Evolutionary conservation across 352 stramenopile genomes (phyloP).

Genomic region (Thraustochytrium striatum): DNA sequence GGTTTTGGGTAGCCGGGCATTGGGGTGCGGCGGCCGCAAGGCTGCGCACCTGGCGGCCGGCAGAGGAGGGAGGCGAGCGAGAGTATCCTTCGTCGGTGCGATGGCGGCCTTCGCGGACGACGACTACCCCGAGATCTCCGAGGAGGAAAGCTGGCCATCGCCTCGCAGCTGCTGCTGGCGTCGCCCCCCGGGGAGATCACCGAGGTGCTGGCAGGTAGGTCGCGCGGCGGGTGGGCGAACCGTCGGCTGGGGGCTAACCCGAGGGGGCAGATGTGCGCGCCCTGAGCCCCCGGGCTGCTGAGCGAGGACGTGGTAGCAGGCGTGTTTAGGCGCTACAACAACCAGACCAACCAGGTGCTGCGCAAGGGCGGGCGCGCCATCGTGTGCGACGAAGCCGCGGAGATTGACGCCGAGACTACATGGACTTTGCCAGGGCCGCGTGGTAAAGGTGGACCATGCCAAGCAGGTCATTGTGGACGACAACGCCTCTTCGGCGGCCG

Average conservation of each 20-base stretch:
- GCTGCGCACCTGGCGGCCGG: too few relatives aligned
- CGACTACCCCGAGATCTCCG: constrained; percentile 59
- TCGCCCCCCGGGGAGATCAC: constrained; percentile 79
- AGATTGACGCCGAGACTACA: constrained; percentile 72
- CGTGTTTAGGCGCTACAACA: constrained; percentile 73
- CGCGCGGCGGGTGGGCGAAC: not conserved
- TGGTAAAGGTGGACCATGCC: constrained; percentile 76
- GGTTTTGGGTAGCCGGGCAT: too few relatives aligned
- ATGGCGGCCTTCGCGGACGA: constrained; percentile 42
- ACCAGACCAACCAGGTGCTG: constrained; percentile 65
- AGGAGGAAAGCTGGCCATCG: constrained; percentile 81
- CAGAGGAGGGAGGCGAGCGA: not conserved
- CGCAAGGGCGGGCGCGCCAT: constrained; percentile 68
- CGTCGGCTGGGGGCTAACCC: not conserved
- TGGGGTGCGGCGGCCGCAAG: too few relatives aligned
- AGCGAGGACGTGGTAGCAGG: constrained; percentile 65
- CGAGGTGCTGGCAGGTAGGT: constrained; percentile 61
- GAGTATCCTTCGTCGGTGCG: not conserved
- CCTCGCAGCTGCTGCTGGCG: constrained; percentile 78
- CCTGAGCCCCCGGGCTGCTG: constrained; percentile 66
- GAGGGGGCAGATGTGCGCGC: constrained; percentile 69
- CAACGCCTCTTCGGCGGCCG: constrained; percentile 56
- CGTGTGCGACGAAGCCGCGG: constrained; percentile 54
- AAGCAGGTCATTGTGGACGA: constrained; percentile 54
- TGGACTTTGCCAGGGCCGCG: constrained; percentile 69